phyloP scores from a whole-genome alignment of 2,329 filamentous ascomycete genomes.

The Beauveria asiatica region DNA sequence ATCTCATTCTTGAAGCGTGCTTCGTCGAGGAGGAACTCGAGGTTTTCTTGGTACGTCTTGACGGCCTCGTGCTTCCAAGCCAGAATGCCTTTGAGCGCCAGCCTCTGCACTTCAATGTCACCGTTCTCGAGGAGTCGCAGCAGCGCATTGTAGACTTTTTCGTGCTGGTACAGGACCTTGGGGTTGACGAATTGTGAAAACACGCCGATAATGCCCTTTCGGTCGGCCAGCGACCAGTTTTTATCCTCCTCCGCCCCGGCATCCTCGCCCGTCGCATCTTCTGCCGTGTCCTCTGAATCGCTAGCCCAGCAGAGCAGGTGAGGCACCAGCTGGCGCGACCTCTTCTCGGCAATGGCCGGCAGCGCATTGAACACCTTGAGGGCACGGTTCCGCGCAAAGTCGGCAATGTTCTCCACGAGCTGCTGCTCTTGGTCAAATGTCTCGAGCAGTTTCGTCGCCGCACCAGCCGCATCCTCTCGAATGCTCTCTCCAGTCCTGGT shows the following conservation, averaged over 20 bases:
- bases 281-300: conserved; percentile 36
- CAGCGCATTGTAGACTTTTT: conserved; percentile 68
- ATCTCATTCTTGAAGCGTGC: conserved; percentile 88
- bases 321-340: conserved; percentile 76
- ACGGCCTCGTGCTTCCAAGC: conserved; percentile 80
- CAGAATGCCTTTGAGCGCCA: conserved; percentile 73
- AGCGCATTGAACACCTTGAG: conserved; percentile 67
- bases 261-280: conserved; percentile 36
- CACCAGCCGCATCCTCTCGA: conserved; percentile 42
- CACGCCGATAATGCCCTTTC: conserved; percentile 72
- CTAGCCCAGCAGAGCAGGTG: conserved; percentile 76
- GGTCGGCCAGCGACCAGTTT: conserved; percentile 68
- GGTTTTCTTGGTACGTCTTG: conserved; percentile 70
- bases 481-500: conserved; percentile 41
- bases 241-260: conserved; percentile 32
- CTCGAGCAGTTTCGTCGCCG: conserved; percentile 49
- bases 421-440: conserved; percentile 58
- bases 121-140: conserved; percentile 75
- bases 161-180: conserved; percentile 67
- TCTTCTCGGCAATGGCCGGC: conserved; percentile 74
- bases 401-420: conserved; percentile 38
- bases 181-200: conserved; percentile 85
- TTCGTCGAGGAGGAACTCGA: conserved; percentile 83
- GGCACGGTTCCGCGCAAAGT: conserved; percentile 64
- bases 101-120: conserved; percentile 81